These are phyloP conservation scores for Kuraishia ogatae DNA, from an alignment of 805 yeast species.

Conservation along the genomic window DNA sequence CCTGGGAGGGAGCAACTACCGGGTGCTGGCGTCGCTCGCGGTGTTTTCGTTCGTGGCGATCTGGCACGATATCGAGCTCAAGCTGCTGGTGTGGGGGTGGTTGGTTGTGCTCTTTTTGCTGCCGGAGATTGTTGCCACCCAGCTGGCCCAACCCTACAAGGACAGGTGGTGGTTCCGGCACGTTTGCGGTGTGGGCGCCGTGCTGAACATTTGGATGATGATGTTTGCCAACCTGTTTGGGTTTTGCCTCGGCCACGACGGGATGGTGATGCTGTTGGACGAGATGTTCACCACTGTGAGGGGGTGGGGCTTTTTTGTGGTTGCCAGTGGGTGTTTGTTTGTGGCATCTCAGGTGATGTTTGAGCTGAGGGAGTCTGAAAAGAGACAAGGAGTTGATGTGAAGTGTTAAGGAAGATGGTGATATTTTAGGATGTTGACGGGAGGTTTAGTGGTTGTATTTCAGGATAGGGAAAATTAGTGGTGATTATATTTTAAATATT, in stretches of 20 bases:
- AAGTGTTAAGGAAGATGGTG: slow-evolving; percentile 61
- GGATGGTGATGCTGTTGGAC: slow-evolving; percentile 52
- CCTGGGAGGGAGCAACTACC: slow-evolving; percentile 69
- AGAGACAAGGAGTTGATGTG: slow-evolving; percentile 72
- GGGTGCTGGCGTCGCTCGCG: slow-evolving; percentile 69
- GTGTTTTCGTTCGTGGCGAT: slow-evolving; percentile 94
- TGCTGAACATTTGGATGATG: slow-evolving; percentile 92
- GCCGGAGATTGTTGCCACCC: slow-evolving; percentile 72
- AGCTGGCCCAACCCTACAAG: slow-evolving; percentile 22
- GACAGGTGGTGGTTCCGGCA: slow-evolving; percentile 66
- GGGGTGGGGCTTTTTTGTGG: slow-evolving; percentile 57
- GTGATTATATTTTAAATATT: too few relatives aligned
- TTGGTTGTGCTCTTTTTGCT: slow-evolving; percentile 74
- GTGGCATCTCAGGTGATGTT: slow-evolving; percentile 91
- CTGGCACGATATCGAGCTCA: slow-evolving; percentile 96
- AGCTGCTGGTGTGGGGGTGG: slow-evolving; percentile 94
- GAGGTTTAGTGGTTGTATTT: too few relatives aligned
- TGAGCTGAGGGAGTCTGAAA: slow-evolving; percentile 82
- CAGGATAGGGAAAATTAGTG: too few relatives aligned
- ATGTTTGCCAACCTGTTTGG: slow-evolving; percentile 94
- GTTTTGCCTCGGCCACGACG: slow-evolving; percentile 88
- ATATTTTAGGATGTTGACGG: background rate
- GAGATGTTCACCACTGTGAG: slow-evolving; percentile 66
- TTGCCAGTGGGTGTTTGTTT: slow-evolving; percentile 60
- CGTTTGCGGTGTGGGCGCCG: slow-evolving; percentile 81